A percentile compares a stretch with the other conserved stretches of the same genome.
phyloP scores from a whole-genome alignment of 331 rosid species.

The Quercus lobata region DNA sequence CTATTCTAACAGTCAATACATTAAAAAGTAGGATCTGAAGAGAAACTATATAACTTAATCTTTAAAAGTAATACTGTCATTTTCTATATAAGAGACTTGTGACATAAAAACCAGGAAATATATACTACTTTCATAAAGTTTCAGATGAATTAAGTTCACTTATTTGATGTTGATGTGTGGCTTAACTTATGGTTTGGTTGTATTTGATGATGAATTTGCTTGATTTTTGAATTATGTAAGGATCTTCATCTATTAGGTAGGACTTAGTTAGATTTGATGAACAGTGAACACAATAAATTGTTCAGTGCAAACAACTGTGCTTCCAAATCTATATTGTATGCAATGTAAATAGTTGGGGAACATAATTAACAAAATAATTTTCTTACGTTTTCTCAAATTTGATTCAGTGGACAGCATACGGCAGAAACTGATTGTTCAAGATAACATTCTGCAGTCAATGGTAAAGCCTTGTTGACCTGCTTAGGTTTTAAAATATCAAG shows the following conservation, averaged over 20 bases:
- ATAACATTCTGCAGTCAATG: conserved; percentile 59
- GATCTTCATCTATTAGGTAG: not conserved
- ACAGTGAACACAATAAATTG: not conserved
- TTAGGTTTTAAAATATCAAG: conserved; percentile 15
- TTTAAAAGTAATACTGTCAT: not conserved
- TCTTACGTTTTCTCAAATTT: conserved; percentile 14
- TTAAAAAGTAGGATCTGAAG: conserved; percentile 13
- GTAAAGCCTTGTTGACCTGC: conserved; percentile 37
- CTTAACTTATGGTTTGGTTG: not conserved
- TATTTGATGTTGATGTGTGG: not conserved
- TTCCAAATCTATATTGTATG: not conserved
- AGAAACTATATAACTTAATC: not conserved
- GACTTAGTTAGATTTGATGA: not conserved
- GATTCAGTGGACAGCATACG: conserved; percentile 64
- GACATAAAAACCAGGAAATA: not conserved
- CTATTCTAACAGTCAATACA: not conserved
- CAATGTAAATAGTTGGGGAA: not conserved
- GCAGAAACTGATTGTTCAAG: conserved; percentile 72
- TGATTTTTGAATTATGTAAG: not conserved
- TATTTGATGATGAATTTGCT: not conserved
- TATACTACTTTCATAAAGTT: not conserved
- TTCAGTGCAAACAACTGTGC: not conserved
- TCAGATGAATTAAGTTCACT: not conserved
- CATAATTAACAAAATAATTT: not conserved
- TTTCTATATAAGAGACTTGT: not conserved